phyloP scores from a whole-genome alignment of 2,329 filamentous ascomycete species.

The Colletotrichum gloeosporioides region DNA sequence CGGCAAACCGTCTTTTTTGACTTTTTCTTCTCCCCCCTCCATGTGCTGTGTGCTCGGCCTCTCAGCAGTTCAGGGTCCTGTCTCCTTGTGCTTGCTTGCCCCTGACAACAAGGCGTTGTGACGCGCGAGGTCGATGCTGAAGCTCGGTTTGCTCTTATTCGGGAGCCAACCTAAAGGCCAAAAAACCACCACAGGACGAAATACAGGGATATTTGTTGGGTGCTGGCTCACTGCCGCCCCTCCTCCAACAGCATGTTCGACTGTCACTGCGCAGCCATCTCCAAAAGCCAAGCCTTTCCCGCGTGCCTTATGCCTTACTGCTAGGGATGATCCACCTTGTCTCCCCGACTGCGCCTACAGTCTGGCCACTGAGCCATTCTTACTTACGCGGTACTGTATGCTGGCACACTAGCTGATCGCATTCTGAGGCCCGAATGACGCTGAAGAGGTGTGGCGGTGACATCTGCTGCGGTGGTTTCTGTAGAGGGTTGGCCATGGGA shows the following conservation, averaged over 20 bases:
- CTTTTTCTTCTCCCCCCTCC: neutral
- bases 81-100: neutral
- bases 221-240: neutral
- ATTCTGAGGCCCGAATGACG: neutral
- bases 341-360: neutral
- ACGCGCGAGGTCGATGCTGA: neutral
- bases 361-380: neutral
- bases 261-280: conserved; percentile 1
- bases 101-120: neutral
- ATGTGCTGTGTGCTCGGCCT: neutral
- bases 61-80: conserved; percentile 8
- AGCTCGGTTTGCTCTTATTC: neutral
- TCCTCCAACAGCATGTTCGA: neutral
- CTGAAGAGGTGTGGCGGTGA: conserved; percentile 1
- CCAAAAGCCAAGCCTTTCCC: conserved; percentile 2
- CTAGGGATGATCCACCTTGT: neutral
- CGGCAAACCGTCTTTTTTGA: neutral
- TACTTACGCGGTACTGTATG: neutral
- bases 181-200: neutral
- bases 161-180: neutral
- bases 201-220: neutral
- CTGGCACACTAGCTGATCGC: neutral
- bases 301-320: neutral
- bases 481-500: neutral
- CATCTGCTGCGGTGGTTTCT: neutral